Base-by-base conservation (phyloP, 192 early-diverging fungal species). In the Coemansia guatemalensis region DNA sequence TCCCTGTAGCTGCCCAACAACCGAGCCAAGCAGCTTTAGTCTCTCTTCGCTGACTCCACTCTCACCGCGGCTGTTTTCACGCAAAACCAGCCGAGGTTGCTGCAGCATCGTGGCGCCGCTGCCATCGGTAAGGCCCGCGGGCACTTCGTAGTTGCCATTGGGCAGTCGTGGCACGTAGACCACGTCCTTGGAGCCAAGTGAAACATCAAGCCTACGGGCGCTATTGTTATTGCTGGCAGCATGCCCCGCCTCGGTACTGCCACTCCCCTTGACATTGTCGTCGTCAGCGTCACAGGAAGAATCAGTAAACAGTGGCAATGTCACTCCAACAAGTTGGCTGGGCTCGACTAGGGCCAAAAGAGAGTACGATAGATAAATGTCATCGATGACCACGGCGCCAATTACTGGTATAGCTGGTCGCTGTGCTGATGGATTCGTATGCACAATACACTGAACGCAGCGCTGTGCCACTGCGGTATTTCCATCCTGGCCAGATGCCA, bases 311-410 rank as follows among this genome's bases (percentile, higher is more conserved):
- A 71, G 51, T n/a, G 83, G 71, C 44, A 88, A 65, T 53, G 82
- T 53, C 21, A 84, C 59, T 22, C 87, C 86, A 49, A 86, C 75
- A 2, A 89, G 65, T 47, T 85, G 82, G 44, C 69, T 76, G 14
- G 84, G 77, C 0, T 80, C 75, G 8, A 87, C 85, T 48, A 89
- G 48, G 7, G 84, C 66, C 18, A 93, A 49, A 14, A 90, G 64
- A 25, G 87, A 88, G 60, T 90, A 89, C n/a, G 89, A 88, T 30
- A 93, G 73, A 53, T 86, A 92, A 3, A 83, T 58, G 51, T 91
- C 90, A 3, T 82, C 83, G 5, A 92, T 62, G 8, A 86, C 63
- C 3, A 70, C 74, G 7, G 85, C 73, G 14, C 90, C 92, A 62
- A 88, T 70, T 33, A 90, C 48, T 69, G 85, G 57, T 12, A 66